Evolutionary conservation across 176 grass and related monocot genomes (phyloP), one percentile per base, ranked within the genome.

Genomic region (Oryza nivara): DNA sequence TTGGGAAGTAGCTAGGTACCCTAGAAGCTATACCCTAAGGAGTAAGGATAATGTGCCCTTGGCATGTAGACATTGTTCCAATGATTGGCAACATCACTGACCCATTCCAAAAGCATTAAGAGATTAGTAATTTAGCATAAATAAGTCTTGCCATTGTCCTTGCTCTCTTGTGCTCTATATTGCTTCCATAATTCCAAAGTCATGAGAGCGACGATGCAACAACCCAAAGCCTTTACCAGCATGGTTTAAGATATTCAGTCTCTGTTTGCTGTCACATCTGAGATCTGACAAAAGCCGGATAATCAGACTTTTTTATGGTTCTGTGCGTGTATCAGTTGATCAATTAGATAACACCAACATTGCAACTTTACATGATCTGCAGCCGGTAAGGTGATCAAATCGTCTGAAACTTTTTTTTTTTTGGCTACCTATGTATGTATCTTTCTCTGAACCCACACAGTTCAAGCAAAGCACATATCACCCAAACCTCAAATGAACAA

Each of bases 401-500:
- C 74, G 56, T 61, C 65, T 67, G 65, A 23, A 63, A 23, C 65
- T 3, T 45, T 36, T 49, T 41, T 12, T 23, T 41, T 12, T 72
- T 43, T 72, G 43, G 64, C 64, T 68, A 66, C 23, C 77, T 80
- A 80, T 35, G n/a, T 23, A 23, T 63, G 58, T 63, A 63, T 63
- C 8, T 63, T 63, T 63, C 54, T 61, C 56, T 63, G 58, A 63
- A 67, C 38, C 43, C 76, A 66, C 13, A 68, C 78, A 35, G 47
- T 30, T 13, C 44, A 80, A 80, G 32, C 78, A 52, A 68, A 80
- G 6, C 65, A 34, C 78, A 51, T 80, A 51, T 80, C 61, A 32
- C 65, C 34, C 78, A 80, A 80, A 68, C 78, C 23, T 28, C 78
- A 80, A 68, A 52, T 9, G 25, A 49, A 17, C 47, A 65, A 80